Conservation (phyloP, 2,329 filamentous ascomycete species). For the Aspergillus terreus region DNA sequence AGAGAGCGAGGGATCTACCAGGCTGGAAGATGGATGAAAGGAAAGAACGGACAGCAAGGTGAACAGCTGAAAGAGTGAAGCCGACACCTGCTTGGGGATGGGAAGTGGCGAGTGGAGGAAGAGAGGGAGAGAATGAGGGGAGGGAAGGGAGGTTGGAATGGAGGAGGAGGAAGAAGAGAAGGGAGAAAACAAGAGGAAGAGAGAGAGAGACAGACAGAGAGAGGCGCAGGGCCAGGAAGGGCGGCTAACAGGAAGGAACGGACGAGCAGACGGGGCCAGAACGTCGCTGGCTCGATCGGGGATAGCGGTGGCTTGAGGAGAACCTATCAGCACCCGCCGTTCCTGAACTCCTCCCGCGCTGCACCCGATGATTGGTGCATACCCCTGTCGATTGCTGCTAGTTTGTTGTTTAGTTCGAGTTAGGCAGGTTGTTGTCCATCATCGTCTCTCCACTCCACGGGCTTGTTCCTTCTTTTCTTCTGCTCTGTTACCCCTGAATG, state of each 20-base stretch:
- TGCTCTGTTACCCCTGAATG: no score
- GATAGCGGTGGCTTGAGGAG: no score
- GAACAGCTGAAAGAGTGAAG: conserved; percentile 64
- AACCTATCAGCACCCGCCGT: no score
- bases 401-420: no score
- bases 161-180: conserved; percentile 23
- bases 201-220: conserved; percentile 9
- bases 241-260: conserved; percentile 9
- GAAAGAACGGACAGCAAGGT: conserved; percentile 50
- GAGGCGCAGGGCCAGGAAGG: conserved; percentile 1
- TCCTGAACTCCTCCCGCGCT: no score
- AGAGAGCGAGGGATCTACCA: conserved; percentile 11
- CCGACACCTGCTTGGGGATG: conserved; percentile 45
- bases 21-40: conserved; percentile 11
- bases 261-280: conserved; percentile 11
- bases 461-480: no score
- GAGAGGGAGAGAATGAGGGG: conserved; percentile 15
- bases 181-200: conserved; percentile 11
- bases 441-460: no score
- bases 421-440: no score
- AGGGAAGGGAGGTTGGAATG: conserved; percentile 12
- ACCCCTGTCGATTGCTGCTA: no score
- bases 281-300: not conserved
- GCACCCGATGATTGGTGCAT: no score
- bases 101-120: conserved; percentile 23